These are phyloP conservation scores for Monosporascus sp. DNA, from an alignment of 2,329 filamentous ascomycete species.

Conservation along the genomic window DNA sequence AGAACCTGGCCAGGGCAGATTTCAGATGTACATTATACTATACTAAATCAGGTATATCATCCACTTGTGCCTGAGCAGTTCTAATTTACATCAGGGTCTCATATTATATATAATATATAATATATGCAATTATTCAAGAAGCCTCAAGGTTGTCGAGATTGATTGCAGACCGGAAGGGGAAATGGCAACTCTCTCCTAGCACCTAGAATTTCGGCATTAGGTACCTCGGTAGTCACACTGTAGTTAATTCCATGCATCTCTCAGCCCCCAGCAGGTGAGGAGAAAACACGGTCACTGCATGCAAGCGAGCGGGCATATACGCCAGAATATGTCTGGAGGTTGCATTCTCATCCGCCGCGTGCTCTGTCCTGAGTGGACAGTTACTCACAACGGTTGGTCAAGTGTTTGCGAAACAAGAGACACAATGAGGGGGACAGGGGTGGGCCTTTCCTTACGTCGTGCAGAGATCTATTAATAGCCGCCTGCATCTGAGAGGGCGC, in stretches of 20 bases:
- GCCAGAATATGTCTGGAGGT: neutral
- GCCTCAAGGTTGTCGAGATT: neutral
- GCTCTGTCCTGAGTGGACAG: conserved; percentile 16
- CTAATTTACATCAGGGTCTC: neutral
- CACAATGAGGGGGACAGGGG: conserved; percentile 10
- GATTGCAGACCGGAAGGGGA: neutral
- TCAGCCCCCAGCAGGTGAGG: neutral
- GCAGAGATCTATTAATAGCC: conserved; percentile 22
- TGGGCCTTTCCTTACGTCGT: neutral
- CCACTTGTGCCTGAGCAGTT: no score
- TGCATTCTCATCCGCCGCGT: conserved; percentile 6
- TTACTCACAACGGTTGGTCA: conserved; percentile 14
- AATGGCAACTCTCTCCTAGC: neutral
- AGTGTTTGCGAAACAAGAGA: conserved; percentile 26
- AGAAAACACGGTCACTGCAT: neutral
- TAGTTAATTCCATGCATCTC: no score
- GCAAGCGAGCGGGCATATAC: neutral
- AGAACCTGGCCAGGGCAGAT: neutral
- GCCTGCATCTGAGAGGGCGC: conserved; percentile 11
- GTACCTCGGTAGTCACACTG: no score
- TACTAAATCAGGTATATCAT: neutral
- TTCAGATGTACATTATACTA: neutral
- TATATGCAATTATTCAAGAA: neutral
- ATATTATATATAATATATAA: no score
- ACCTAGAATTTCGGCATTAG: neutral